Evolutionary conservation across 202 grass and related monocot genomes (phyloP).

Genomic region (Bolboschoenoplectus hybrid): DNA sequence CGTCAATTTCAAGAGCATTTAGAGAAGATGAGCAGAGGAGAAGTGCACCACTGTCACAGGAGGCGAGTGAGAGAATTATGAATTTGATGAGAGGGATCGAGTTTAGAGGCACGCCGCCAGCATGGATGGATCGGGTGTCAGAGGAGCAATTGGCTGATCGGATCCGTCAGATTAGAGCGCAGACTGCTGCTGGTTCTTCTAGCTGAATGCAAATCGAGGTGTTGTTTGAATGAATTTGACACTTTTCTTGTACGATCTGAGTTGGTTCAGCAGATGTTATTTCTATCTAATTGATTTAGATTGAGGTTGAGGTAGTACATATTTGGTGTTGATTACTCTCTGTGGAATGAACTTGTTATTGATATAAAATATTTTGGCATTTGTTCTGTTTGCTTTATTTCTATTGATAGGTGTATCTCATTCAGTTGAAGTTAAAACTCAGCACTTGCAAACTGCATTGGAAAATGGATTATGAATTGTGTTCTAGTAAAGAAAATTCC

Average conservation of each 20-base stretch:
- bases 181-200: conserved; percentile 33
- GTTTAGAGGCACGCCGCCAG: conserved; percentile 44
- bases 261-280: not conserved
- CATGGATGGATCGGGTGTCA: conserved; percentile 44
- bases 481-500: not conserved
- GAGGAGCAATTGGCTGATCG: conserved; percentile 48
- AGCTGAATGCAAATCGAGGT: not conserved
- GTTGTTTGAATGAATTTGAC: not conserved
- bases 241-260: not conserved
- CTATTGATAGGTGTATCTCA: not conserved
- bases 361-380: not conserved
- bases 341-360: not conserved
- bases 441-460: not conserved
- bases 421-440: not conserved
- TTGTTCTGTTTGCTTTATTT: not conserved
- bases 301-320: not conserved
- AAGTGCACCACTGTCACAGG: conserved; percentile 39
- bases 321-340: not conserved
- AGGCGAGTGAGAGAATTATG: conserved; percentile 45
- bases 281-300: not conserved
- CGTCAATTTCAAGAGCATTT: conserved; percentile 42
- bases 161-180: conserved; percentile 34
- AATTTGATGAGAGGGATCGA: conserved; percentile 48
- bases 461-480: not conserved
- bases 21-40: conserved; percentile 52